Conservation (phyloP, 352 stramenopile genomes). For the Globisporangium orthogonon region DNA sequence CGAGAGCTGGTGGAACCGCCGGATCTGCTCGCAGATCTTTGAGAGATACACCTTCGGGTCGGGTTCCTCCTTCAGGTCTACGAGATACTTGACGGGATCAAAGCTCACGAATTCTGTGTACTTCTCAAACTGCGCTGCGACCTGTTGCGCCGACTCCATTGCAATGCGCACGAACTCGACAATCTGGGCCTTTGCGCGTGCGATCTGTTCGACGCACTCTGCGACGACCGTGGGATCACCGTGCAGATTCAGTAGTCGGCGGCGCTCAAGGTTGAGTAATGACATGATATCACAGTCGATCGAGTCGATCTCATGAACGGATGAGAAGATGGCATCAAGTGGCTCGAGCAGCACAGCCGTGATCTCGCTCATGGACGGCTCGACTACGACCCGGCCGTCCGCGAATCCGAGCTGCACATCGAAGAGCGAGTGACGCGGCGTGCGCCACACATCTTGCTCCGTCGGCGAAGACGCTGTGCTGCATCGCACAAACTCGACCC, state of each 20-base stretch:
- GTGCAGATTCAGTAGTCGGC: conserved; percentile 45
- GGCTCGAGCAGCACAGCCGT: conserved; percentile 64
- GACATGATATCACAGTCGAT: conserved; percentile 91
- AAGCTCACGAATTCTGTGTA: conserved; percentile 83
- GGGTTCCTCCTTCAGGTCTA: conserved; percentile 30
- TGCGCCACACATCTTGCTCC: conserved; percentile 29
- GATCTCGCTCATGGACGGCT: conserved; percentile 70
- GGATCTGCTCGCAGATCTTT: conserved; percentile 61
- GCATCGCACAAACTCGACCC: conserved; percentile 48
- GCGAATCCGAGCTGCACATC: conserved; percentile 64
- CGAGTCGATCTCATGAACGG: conserved; percentile 74
- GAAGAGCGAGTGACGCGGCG: conserved; percentile 70
- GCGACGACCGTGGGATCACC: conserved; percentile 33
- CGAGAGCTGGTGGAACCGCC: conserved; percentile 66
- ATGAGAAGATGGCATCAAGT: conserved; percentile 69
- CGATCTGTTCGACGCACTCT: conserved; percentile 40
- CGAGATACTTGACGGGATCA: conserved; percentile 70
- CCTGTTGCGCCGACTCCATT: conserved; percentile 54
- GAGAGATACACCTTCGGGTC: conserved; percentile 21
- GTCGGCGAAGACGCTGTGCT: conserved; percentile 4
- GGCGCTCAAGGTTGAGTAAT: conserved; percentile 66
- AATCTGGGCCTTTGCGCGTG: conserved; percentile 46
- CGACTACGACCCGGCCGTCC: conserved; percentile 41
- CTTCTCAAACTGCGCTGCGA: conserved; percentile 68
- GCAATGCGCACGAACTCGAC: conserved; percentile 42